Evolutionary conservation across 2,329 filamentous ascomycete genomes (phyloP).

Genomic region (Cyclaneusma minus): DNA sequence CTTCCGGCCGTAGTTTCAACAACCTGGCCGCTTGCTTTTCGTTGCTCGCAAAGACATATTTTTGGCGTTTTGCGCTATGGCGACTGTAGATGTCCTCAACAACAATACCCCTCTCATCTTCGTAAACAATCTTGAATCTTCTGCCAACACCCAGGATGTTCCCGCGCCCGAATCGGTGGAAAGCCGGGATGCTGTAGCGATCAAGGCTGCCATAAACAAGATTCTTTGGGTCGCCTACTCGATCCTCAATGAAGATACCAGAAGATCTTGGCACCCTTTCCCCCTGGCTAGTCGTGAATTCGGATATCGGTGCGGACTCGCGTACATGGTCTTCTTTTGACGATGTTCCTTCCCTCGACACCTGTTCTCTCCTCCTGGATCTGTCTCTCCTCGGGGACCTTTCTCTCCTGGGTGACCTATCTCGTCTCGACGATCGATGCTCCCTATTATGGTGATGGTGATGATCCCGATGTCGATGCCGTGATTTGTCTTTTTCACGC

Average conservation of each 20-base stretch:
- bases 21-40: conserved; percentile 22
- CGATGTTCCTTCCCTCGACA: conserved; percentile 2
- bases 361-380: conserved; percentile 7
- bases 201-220: conserved; percentile 60
- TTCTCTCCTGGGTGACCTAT: conserved; percentile 1
- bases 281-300: conserved; percentile 6
- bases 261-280: conserved; percentile 7
- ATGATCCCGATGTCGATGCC: conserved; percentile 1
- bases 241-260: conserved; percentile 47
- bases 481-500: background rate
- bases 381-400: conserved; percentile 5
- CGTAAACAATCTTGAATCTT: conserved; percentile 50
- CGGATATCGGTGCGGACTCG: conserved; percentile 2
- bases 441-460: conserved; percentile 1
- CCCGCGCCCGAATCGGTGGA: conserved; percentile 53
- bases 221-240: conserved; percentile 62
- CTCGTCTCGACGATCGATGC: background rate
- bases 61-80: conserved; percentile 28
- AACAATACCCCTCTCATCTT: conserved; percentile 39
- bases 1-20: conserved; percentile 23
- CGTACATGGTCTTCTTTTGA: background rate
- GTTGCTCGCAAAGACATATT: conserved; percentile 29
- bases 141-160: conserved; percentile 50
- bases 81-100: conserved; percentile 20
- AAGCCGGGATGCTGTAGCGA: conserved; percentile 54